Conservation (phyloP, 2,329 filamentous ascomycete genomes). For the Fusarium albosuccineum region DNA sequence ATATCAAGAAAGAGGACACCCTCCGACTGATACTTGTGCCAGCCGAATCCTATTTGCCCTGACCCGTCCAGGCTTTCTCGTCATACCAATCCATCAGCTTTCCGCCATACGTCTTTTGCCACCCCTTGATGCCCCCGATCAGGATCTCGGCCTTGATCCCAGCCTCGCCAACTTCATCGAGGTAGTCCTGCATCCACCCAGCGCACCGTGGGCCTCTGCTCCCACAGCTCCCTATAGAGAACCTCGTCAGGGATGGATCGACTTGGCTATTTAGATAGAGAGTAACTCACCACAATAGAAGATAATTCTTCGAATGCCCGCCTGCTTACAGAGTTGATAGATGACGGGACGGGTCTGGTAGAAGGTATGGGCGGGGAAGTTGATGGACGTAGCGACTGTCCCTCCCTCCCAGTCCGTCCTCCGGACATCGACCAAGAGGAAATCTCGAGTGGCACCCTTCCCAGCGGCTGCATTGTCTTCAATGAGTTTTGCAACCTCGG, state of each 20-base stretch:
- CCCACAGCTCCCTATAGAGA: slow-evolving; percentile 60
- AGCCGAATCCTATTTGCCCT: slow-evolving; percentile 39
- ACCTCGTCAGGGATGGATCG: background rate
- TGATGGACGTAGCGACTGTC: slow-evolving; percentile 69
- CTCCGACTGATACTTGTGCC: slow-evolving; percentile 29
- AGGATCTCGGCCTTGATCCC: slow-evolving; percentile 62
- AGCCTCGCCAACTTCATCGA: slow-evolving; percentile 59
- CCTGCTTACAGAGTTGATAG: slow-evolving; percentile 64
- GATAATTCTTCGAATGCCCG: slow-evolving; percentile 62
- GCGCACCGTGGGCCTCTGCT: slow-evolving; percentile 66
- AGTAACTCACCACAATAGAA: slow-evolving; percentile 66
- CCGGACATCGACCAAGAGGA: slow-evolving; percentile 67
- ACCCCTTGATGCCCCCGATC: slow-evolving; percentile 67
- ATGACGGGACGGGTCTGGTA: slow-evolving; percentile 63
- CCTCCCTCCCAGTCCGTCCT: slow-evolving; percentile 69
- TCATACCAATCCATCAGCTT: slow-evolving; percentile 65
- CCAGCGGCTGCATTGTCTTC: slow-evolving; percentile 52
- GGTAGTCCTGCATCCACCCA: slow-evolving; percentile 69
- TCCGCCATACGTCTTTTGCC: slow-evolving; percentile 63
- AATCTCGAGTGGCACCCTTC: slow-evolving; percentile 48
- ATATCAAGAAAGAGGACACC: slow-evolving; percentile 47
- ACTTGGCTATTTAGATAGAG: background rate
- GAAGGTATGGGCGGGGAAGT: slow-evolving; percentile 68
- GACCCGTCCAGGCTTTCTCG: slow-evolving; percentile 53
- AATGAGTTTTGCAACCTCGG: slow-evolving; percentile 57